phyloP scores from a whole-genome alignment of 2,329 filamentous ascomycete species.

The Gliomastix tumulicola region DNA sequence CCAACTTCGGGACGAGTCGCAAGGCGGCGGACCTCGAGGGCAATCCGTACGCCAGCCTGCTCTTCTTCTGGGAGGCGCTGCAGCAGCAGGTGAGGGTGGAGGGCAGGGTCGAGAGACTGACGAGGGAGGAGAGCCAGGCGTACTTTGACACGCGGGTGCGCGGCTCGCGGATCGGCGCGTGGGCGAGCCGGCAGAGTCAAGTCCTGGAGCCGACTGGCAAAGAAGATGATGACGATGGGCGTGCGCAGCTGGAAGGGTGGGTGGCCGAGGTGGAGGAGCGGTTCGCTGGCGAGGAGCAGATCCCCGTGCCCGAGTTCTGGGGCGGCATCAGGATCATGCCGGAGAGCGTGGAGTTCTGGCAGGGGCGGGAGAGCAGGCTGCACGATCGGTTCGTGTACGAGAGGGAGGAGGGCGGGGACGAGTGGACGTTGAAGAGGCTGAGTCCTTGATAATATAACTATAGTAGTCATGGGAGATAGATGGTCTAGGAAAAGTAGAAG shows the following conservation, averaged over 20 bases:
- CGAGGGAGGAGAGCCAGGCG: constrained; percentile 61
- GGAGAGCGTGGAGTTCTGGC: constrained; percentile 90
- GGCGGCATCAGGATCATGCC: constrained; percentile 83
- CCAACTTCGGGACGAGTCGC: constrained; percentile 76
- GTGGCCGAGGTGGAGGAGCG: constrained; percentile 69
- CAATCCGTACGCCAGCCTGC: constrained; percentile 75
- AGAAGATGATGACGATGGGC: constrained; percentile 43
- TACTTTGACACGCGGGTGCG: constrained; percentile 66
- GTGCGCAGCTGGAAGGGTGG: constrained; percentile 67
- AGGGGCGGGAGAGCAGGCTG: constrained; percentile 80
- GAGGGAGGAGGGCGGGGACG: constrained; percentile 38
- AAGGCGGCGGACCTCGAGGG: constrained; percentile 60
- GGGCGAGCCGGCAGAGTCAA: constrained; percentile 84
- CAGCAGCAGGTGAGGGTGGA: constrained; percentile 92
- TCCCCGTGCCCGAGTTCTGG: constrained; percentile 92
- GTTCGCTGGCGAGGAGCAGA: constrained; percentile 70
- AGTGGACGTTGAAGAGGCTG: constrained; percentile 65
- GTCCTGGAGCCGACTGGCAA: constrained; percentile 48
- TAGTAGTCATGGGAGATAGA: too few species aligned
- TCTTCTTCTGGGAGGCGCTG: constrained; percentile 83
- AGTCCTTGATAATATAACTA: constrained; percentile 68
- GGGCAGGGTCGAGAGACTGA: constrained; percentile 62
- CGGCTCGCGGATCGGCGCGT: constrained; percentile 80
- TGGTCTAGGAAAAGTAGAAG: too few species aligned
- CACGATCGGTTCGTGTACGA: constrained; percentile 92